Evolutionary conservation across 495 filamentous ascomycete genomes (phyloP).

Genomic region (Beverwykella pulmonaria): DNA sequence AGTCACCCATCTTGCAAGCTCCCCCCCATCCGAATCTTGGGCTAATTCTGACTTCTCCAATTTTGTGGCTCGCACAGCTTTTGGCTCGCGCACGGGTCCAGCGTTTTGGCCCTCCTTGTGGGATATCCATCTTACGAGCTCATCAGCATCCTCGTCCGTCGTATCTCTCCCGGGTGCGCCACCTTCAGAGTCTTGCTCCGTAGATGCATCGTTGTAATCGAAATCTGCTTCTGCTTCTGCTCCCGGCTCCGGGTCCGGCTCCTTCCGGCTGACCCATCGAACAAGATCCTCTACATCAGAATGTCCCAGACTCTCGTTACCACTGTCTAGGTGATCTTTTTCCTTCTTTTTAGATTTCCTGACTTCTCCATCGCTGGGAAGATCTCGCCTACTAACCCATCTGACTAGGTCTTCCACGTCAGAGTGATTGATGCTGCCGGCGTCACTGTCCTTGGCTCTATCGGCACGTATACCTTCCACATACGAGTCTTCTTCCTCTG

Average conservation of each 20-base stretch:
- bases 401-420: constrained; percentile 28
- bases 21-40: constrained; percentile 2
- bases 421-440: constrained; percentile 5
- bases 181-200: constrained; percentile 17
- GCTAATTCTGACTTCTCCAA: not conserved
- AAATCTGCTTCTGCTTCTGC: not conserved
- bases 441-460: not conserved
- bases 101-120: constrained; percentile 12
- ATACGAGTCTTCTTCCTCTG: not conserved
- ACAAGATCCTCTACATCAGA: constrained; percentile 22
- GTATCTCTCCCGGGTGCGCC: not conserved
- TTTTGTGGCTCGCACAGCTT: not conserved
- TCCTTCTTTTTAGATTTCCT: not conserved
- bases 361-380: constrained; percentile 10
- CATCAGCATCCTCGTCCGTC: constrained; percentile 14
- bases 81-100: constrained; percentile 7
- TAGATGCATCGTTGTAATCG: constrained; percentile 5
- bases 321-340: not conserved
- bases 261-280: constrained; percentile 4
- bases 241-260: constrained; percentile 1
- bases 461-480: not conserved
- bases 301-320: constrained; percentile 7
- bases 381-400: constrained; percentile 24
- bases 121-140: constrained; percentile 20
- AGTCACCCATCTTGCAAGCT: not conserved